These are phyloP conservation scores for Lactifluus volemus DNA, from an alignment of 768 basidiomycete species.

Conservation along the genomic window DNA sequence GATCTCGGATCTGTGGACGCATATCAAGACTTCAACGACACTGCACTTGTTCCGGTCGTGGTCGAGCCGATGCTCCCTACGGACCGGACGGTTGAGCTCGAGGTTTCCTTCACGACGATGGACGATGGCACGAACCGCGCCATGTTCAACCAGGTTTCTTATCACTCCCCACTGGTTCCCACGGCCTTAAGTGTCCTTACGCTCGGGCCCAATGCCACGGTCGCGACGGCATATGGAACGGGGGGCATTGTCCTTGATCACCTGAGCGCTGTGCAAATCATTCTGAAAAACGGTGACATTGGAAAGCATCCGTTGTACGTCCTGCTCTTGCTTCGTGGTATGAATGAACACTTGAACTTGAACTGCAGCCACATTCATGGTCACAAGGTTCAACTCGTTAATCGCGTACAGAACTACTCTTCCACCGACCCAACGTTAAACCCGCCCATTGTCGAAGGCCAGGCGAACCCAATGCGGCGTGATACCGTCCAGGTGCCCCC, in stretches of 20 bases:
- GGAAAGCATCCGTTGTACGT: conserved; percentile 82
- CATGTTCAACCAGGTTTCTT: conserved; percentile 65
- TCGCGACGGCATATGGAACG: conserved; percentile 67
- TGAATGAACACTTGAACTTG: neutral
- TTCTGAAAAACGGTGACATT: conserved; percentile 60
- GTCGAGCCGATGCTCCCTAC: conserved; percentile 40
- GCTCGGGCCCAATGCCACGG: conserved; percentile 65
- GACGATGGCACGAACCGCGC: conserved; percentile 77
- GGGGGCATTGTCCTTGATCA: conserved; percentile 69
- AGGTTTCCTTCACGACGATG: conserved; percentile 77
- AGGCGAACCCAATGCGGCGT: conserved; percentile 83
- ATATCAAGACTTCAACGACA: conserved; percentile 61
- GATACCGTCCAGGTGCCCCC: conserved; percentile 80
- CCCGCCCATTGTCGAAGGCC: conserved; percentile 69
- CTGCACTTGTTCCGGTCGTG: conserved; percentile 53
- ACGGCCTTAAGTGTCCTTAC: conserved; percentile 67
- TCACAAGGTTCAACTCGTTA: conserved; percentile 77
- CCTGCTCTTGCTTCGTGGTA: neutral
- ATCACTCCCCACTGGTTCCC: conserved; percentile 64
- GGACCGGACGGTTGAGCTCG: conserved; percentile 57
- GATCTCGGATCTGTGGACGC: conserved; percentile 44
- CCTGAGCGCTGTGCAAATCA: conserved; percentile 67
- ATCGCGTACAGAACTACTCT: conserved; percentile 59
- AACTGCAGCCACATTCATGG: conserved; percentile 76
- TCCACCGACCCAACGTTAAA: conserved; percentile 70